Conservation (phyloP, 2,329 filamentous ascomycete species). For the Cladosporium cucumerinum region DNA sequence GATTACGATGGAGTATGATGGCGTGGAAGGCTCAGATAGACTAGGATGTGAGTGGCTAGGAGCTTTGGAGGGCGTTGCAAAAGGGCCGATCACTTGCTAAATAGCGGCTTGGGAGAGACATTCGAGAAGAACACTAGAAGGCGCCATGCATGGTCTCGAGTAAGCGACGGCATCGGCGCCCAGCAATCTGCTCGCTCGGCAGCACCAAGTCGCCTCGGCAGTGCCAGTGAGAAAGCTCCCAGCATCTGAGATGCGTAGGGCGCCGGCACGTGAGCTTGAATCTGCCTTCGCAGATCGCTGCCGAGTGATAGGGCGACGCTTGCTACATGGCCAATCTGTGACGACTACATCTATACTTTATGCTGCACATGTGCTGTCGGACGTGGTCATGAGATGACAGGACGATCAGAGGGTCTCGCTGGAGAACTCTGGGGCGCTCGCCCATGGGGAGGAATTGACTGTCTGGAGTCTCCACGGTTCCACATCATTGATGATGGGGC, state of each 20-base stretch:
- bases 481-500: conserved; percentile 10
- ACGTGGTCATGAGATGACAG: not conserved
- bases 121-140: conserved; percentile 14
- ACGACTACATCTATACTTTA: not conserved
- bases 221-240: not conserved
- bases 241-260: not conserved
- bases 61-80: not conserved
- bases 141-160: conserved; percentile 5
- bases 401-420: not conserved
- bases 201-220: not conserved
- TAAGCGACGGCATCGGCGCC: conserved; percentile 3
- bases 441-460: not conserved
- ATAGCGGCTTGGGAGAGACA: not conserved
- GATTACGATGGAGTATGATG: not conserved
- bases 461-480: conserved; percentile 15
- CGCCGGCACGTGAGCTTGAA: conserved; percentile 15
- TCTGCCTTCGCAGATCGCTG: not conserved
- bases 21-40: not conserved
- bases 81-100: conserved; percentile 13
- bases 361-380: not conserved
- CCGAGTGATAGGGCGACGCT: conserved; percentile 3
- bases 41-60: conserved; percentile 5
- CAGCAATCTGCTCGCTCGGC: not conserved
- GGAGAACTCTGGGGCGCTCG: not conserved
- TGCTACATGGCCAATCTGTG: conserved; percentile 7